These are phyloP conservation scores for Suillus fuscotomentosus DNA, from an alignment of 768 basidiomycete species.

Conservation along the genomic window DNA sequence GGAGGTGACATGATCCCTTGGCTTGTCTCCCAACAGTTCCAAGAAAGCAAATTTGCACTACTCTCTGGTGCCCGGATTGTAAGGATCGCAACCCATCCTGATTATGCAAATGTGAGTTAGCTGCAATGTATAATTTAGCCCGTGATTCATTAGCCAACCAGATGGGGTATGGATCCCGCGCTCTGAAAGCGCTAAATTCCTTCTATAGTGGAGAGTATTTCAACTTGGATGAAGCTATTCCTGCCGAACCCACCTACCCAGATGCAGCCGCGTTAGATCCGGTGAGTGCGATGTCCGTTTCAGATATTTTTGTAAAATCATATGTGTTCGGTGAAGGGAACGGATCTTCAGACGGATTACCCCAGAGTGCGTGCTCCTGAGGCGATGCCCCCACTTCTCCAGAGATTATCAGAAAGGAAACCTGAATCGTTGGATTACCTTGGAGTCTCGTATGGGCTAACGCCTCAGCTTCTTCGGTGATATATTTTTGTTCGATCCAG, in stretches of 20 bases:
- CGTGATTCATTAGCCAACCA: constrained; percentile 29
- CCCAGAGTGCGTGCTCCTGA: constrained; percentile 68
- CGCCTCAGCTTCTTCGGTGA: constrained; percentile 75
- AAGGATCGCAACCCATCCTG: constrained; percentile 92
- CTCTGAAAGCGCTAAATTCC: constrained; percentile 80
- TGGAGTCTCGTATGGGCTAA: constrained; percentile 95
- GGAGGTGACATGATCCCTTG: constrained; percentile 99
- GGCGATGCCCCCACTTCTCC: constrained; percentile 90
- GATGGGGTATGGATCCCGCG: constrained; percentile 97
- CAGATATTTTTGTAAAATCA: background rate
- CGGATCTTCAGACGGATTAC: constrained; percentile 72
- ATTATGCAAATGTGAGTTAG: constrained; percentile 78
- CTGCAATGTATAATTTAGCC: background rate
- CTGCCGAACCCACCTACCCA: constrained; percentile 56
- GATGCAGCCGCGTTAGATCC: constrained; percentile 49
- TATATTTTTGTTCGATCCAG: constrained; percentile 13
- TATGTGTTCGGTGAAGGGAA: constrained; percentile 30
- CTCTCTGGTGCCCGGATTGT: constrained; percentile 91
- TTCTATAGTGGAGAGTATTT: constrained; percentile 95
- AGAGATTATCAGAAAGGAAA: constrained; percentile 84
- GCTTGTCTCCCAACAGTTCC: constrained; percentile 92
- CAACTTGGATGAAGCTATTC: constrained; percentile 71
- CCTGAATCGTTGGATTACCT: constrained; percentile 92
- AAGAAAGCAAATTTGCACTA: constrained; percentile 90
- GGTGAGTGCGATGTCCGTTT: constrained; percentile 28